Evolutionary conservation across 1,284 basidiomycete genomes (phyloP).

Genomic region (Farysia itapuensis): DNA sequence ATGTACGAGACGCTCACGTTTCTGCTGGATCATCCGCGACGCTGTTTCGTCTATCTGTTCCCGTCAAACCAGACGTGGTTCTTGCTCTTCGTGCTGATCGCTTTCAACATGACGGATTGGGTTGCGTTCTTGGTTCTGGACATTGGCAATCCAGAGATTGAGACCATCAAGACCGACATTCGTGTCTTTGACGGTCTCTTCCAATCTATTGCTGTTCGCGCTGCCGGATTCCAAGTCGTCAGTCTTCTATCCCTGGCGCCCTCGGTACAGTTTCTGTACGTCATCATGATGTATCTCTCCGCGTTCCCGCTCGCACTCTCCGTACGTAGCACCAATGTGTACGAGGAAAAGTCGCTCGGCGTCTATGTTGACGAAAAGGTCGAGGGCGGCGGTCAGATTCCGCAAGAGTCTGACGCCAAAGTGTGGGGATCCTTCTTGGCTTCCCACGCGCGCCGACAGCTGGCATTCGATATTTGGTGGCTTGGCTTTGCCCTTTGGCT

Average conservation of each 20-base stretch:
- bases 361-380: conserved; percentile 35
- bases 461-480: conserved; percentile 69
- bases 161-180: conserved; percentile 70
- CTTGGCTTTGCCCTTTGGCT: conserved; percentile 58
- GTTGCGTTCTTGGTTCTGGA: conserved; percentile 85
- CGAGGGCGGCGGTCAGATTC: conserved; percentile 1
- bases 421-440: conserved; percentile 77
- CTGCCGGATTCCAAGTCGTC: conserved; percentile 82
- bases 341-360: conserved; percentile 72
- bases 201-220: conserved; percentile 71
- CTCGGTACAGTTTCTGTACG: conserved; percentile 81
- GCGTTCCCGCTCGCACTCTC: conserved; percentile 67
- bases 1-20: conserved; percentile 82
- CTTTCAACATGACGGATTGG: conserved; percentile 79
- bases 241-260: conserved; percentile 74
- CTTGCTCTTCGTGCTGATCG: conserved; percentile 70
- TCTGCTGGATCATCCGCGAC: conserved; percentile 90
- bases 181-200: conserved; percentile 60
- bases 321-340: conserved; percentile 97
- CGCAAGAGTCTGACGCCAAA: conserved; percentile 48
- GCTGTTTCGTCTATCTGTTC: conserved; percentile 91
- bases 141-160: conserved; percentile 75
- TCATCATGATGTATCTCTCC: conserved; percentile 66
- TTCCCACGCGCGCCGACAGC: conserved; percentile 78
- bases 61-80: conserved; percentile 91